phyloP scores from a whole-genome alignment of 805 yeast species.

The Kodamaea hsintzibuensis region DNA sequence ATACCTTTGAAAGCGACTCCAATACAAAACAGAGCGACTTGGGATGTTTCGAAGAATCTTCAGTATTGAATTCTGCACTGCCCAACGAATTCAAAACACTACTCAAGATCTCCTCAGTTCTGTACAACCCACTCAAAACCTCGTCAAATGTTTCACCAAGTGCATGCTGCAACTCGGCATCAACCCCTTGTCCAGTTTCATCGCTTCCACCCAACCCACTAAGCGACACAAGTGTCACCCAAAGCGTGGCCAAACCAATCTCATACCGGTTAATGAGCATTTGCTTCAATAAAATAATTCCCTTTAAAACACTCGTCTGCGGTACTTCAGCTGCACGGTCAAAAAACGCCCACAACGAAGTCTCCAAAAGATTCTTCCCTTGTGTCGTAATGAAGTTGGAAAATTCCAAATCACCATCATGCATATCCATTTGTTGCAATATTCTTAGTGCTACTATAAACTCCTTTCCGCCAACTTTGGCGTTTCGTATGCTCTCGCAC shows the following conservation, averaged over 20 bases:
- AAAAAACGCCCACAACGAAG: constrained; percentile 17
- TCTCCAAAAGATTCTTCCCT: constrained; percentile 19
- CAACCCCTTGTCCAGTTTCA: constrained; percentile 5
- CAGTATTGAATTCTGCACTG: not conserved
- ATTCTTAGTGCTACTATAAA: constrained; percentile 17
- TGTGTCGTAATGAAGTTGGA: constrained; percentile 16
- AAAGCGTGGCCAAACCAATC: constrained; percentile 22
- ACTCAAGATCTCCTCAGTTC: constrained; percentile 20
- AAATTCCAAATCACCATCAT: constrained; percentile 10
- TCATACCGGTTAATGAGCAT: constrained; percentile 27
- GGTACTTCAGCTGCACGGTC: constrained; percentile 6
- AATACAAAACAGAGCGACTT: constrained; percentile 20
- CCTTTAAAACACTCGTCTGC: constrained; percentile 23
- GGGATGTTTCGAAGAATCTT: not conserved
- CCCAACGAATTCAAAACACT: constrained; percentile 17
- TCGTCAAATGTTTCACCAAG: constrained; percentile 33
- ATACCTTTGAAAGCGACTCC: constrained; percentile 27
- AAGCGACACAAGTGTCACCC: constrained; percentile 25
- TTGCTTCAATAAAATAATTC: constrained; percentile 38
- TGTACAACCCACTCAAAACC: constrained; percentile 27
- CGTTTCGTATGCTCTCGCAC: constrained; percentile 14
- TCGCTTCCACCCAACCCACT: constrained; percentile 11
- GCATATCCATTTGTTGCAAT: constrained; percentile 18
- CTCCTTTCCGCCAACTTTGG: constrained; percentile 11
- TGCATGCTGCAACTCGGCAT: constrained; percentile 24